These are phyloP conservation scores for Dispira parvispora DNA, from an alignment of 192 early-diverging fungal species.

Conservation along the genomic window DNA sequence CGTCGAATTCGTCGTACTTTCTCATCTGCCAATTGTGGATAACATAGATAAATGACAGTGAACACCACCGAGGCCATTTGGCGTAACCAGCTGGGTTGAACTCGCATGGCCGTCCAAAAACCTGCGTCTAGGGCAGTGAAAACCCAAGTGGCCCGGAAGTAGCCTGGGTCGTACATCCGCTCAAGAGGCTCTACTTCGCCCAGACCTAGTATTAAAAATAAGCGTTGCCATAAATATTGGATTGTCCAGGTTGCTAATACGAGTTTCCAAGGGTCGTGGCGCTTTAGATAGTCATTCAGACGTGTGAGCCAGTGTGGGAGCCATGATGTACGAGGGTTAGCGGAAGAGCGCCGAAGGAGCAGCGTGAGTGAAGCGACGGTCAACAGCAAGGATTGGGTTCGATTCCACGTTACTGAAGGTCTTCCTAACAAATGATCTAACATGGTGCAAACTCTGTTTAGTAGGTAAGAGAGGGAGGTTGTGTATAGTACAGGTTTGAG, in stretches of 20 bases:
- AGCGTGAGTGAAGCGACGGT: slow-evolving; percentile 12
- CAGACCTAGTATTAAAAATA: slow-evolving; percentile 51
- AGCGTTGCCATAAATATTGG: slow-evolving; percentile 48
- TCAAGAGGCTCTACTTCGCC: slow-evolving; percentile 65
- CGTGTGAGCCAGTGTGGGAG: slow-evolving; percentile 17
- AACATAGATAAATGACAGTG: slow-evolving; percentile 65
- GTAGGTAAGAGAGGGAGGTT: too few relatives aligned
- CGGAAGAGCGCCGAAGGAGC: slow-evolving; percentile 12
- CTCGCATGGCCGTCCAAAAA: slow-evolving; percentile 73
- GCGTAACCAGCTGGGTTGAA: slow-evolving; percentile 53
- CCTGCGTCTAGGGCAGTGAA: slow-evolving; percentile 86
- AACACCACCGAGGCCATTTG: slow-evolving; percentile 66
- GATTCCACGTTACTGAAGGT: slow-evolving; percentile 75
- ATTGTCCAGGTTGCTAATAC: slow-evolving; percentile 39
- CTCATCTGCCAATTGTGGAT: slow-evolving; percentile 65
- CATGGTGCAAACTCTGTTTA: slow-evolving; percentile 28
- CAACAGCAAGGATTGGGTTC: slow-evolving; percentile 36
- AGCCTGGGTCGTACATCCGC: slow-evolving; percentile 75
- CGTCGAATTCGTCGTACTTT: slow-evolving; percentile 68
- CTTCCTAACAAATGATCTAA: slow-evolving; percentile 82
- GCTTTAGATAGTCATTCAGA: slow-evolving; percentile 16
- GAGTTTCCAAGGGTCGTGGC: slow-evolving; percentile 57
- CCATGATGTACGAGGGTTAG: slow-evolving; percentile 12
- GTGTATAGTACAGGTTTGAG: too few relatives aligned
- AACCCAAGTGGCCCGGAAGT: slow-evolving; percentile 80